Evolutionary conservation across 2,329 filamentous ascomycete species (phyloP), one percentile per base, ranked within the genome.

Genomic region (Penicillium verrucosum): DNA sequence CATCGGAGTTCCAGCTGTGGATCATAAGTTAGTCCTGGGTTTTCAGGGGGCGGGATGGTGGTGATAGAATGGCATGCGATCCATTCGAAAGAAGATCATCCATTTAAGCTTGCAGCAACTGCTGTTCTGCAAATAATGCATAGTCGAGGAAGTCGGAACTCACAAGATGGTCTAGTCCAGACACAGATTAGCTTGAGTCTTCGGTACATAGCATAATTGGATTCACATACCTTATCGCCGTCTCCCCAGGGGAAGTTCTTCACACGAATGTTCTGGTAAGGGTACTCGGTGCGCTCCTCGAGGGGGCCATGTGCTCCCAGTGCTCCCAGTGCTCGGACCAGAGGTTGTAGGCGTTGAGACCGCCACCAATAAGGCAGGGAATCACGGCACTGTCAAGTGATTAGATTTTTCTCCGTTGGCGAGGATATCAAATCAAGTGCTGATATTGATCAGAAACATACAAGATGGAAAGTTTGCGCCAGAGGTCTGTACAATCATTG

Each of bases 271-370:
- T 99, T 99, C 85, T 96, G 90, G 86, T 96, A 99, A 59, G 92
- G 81, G 80, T 97, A 99, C 82, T 97, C 90, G 70, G 84, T 80
- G 73, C 90, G 89, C 81, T 99, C 94, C 82, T 96, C 91, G 67
- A 93, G 82, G 65, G 89, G 59, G 89, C 85, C 77, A 90, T 80
- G 80, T 97, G 93, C 51, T 77, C 80, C 85, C 89, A 91, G 84
- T 99, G 94, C 80, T 95, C 90, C 93, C 93, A 97, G 80, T 99
- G 94, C 81, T 95, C 90, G 70, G 85, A 87, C 91, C 92, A 99
- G 62, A 96, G 86, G 73, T 87, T 86, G 77, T 89, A 96, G 70
- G 92, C 92, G 77, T 99, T 99, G 78, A 87, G 80, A 65, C 79
- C 75, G 59, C 89, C 87, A 65, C 92, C 80, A 66, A 88, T 78